These are phyloP conservation scores for Tetrapyrgos nigripes DNA, from an alignment of 1,284 basidiomycete genomes.

Conservation along the genomic window DNA sequence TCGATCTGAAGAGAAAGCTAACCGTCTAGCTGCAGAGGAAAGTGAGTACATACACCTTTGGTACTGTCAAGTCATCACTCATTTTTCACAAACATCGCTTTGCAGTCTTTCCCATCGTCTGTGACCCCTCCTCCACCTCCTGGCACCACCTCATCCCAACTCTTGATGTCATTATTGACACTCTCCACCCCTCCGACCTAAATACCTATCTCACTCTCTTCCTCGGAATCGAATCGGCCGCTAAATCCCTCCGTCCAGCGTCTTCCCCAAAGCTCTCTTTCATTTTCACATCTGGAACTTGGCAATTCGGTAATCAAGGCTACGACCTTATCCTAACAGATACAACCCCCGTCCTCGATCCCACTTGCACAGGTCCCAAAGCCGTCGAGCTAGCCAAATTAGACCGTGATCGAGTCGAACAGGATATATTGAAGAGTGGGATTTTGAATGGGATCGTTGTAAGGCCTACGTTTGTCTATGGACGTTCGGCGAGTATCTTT, in stretches of 20 bases:
- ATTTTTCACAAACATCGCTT: background rate
- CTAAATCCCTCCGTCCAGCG: slow-evolving; percentile 37
- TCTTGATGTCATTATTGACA: slow-evolving; percentile 56
- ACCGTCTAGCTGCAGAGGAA: slow-evolving; percentile 50
- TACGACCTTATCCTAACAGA: slow-evolving; percentile 37
- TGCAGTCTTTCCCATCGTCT: slow-evolving; percentile 54
- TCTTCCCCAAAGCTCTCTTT: slow-evolving; percentile 50
- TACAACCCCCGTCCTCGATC: slow-evolving; percentile 34
- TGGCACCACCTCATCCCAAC: slow-evolving; percentile 49
- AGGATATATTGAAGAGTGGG: slow-evolving; percentile 36
- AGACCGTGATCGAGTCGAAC: slow-evolving; percentile 47
- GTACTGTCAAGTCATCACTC: background rate
- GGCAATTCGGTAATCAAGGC: slow-evolving; percentile 53
- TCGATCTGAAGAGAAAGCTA: slow-evolving; percentile 46
- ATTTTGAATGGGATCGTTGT: slow-evolving; percentile 57
- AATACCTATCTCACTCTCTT: slow-evolving; percentile 22
- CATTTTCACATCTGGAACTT: slow-evolving; percentile 57
- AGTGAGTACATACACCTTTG: slow-evolving; percentile 33
- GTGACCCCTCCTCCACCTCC: slow-evolving; percentile 40
- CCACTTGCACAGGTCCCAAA: slow-evolving; percentile 6
- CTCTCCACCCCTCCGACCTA: slow-evolving; percentile 43
- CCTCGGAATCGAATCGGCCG: slow-evolving; percentile 42
- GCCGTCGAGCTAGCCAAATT: slow-evolving; percentile 35
- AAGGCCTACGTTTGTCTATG: slow-evolving; percentile 55
- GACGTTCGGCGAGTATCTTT: slow-evolving; percentile 48